Evolutionary conservation across 495 filamentous ascomycete genomes (phyloP).

Genomic region (Staphylotrichum tortipilum): DNA sequence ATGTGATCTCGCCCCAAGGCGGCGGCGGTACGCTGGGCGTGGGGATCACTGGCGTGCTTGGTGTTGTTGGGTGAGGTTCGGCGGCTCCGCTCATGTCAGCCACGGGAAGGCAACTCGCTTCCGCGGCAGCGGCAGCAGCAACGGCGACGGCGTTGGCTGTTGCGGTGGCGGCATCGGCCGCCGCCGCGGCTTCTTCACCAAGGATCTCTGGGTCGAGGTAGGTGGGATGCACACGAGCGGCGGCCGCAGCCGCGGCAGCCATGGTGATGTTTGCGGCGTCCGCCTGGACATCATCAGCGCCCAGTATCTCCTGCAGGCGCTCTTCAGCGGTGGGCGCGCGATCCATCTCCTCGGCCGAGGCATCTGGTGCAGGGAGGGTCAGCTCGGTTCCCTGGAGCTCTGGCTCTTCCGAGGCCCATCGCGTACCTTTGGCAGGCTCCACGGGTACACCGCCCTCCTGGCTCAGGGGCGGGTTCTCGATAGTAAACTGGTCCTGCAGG

Average conservation of each 20-base stretch:
- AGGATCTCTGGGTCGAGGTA: conserved; percentile 44
- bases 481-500: conserved; percentile 42
- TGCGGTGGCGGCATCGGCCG: conserved; percentile 20
- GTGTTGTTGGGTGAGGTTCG: not conserved
- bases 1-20: conserved; percentile 40
- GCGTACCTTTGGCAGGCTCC: conserved; percentile 30
- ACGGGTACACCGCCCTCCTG: conserved; percentile 29
- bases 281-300: conserved; percentile 17
- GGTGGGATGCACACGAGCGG: conserved; percentile 37
- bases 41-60: conserved; percentile 5
- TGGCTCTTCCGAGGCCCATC: not conserved
- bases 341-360: conserved; percentile 8
- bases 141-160: conserved; percentile 12
- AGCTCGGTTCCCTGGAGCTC: not conserved
- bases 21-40: conserved; percentile 15
- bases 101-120: conserved; percentile 8
- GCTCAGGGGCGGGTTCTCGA: conserved; percentile 36
- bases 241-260: conserved; percentile 42
- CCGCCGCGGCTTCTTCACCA: conserved; percentile 26
- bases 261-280: conserved; percentile 33
- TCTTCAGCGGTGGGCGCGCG: conserved; percentile 29
- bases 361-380: conserved; percentile 5
- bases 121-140: conserved; percentile 12
- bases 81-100: conserved; percentile 13
- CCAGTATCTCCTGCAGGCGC: conserved; percentile 27